Evolutionary conservation across 2,329 filamentous ascomycete genomes (phyloP).

Genomic region (Arthroderma uncinatum): DNA sequence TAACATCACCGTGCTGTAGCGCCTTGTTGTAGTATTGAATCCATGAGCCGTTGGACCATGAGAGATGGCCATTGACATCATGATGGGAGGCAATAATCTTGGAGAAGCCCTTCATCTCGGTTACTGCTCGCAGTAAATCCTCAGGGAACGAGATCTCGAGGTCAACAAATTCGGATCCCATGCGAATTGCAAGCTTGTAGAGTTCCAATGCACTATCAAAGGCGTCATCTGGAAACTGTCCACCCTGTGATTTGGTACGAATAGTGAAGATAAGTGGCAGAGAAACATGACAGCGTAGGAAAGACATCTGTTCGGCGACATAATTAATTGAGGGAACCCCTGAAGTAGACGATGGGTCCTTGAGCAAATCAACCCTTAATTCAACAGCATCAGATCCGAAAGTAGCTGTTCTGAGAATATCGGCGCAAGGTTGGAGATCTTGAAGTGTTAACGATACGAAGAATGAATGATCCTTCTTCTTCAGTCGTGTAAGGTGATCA

Average conservation of each 20-base stretch:
- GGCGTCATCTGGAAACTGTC: conserved; percentile 69
- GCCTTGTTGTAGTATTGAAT: conserved; percentile 80
- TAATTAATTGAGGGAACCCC: conserved; percentile 59
- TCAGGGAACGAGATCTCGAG: conserved; percentile 80
- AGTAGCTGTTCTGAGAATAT: conserved; percentile 58
- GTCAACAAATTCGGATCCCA: conserved; percentile 87
- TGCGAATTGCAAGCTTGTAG: conserved; percentile 65
- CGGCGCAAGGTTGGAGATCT: conserved; percentile 52
- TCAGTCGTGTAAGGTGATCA: conserved; percentile 46
- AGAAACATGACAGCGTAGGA: conserved; percentile 59
- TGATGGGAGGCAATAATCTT: conserved; percentile 93
- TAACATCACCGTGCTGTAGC: conserved; percentile 77
- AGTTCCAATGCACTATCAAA: conserved; percentile 60
- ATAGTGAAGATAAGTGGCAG: conserved; percentile 88
- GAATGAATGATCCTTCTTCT: conserved; percentile 63
- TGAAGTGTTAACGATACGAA: conserved; percentile 87
- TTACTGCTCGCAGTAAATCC: conserved; percentile 58
- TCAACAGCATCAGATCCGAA: conserved; percentile 90
- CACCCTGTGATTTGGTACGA: conserved; percentile 74
- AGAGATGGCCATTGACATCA: conserved; percentile 65
- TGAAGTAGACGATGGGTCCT: conserved; percentile 51
- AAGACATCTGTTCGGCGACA: conserved; percentile 67
- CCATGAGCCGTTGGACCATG: conserved; percentile 92
- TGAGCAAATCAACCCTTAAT: conserved; percentile 78
- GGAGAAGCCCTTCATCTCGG: conserved; percentile 58